Base-by-base conservation (phyloP, 257 asterid genomes). In the Fraxinus anomala region DNA sequence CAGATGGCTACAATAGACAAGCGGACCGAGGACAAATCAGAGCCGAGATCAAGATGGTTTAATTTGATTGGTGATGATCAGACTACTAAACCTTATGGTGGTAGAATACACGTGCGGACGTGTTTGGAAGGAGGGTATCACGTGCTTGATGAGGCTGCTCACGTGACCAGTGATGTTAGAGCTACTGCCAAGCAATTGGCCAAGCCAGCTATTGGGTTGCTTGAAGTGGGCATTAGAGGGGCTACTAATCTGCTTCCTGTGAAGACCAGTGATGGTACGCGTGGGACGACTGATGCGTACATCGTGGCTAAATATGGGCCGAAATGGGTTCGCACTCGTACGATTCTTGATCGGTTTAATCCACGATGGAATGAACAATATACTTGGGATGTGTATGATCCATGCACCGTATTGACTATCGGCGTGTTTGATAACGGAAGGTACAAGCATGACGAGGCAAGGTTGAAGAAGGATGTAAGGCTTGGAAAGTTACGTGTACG, bases 361-460 rank as follows among this genome's bases (percentile, higher is more conserved):
- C 97, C 97, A 0, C 83, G 98, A 40, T 94, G 97, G 98, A 92
- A 92, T 37, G 97, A 92, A 85, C 98, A 94, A 69, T 94, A 94
- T 82, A 89, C 92, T 3, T 94, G 97, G 97, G 97, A 94, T 11
- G 96, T 92, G n/a, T 94, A 87, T 26, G 98, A 94, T 80, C 97
- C 98, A 0, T 92, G 97, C 81, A 94, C 98, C 3, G 97, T 94
- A 63, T 77, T 94, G 1, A 94, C 97, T 0, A 88, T 94, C 0
- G 98, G 97, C 0, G 91, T 92, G 61, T 92, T 94, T 65, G 98
- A 94, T 9, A 94, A 94, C 23, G 98, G 90, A 13, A 89, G 96
- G 87, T 91, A 92, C 89, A 88, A 78, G 83, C 87, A 82, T 0
- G 92, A 83, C 0, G 92, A 89, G 19, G 83, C 73, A 6, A 82